A percentile compares a stretch with the other conserved stretches of the same genome.
Evolutionary conservation across 2,329 filamentous ascomycete species (phyloP).

Genomic region (Neonectria faginata): DNA sequence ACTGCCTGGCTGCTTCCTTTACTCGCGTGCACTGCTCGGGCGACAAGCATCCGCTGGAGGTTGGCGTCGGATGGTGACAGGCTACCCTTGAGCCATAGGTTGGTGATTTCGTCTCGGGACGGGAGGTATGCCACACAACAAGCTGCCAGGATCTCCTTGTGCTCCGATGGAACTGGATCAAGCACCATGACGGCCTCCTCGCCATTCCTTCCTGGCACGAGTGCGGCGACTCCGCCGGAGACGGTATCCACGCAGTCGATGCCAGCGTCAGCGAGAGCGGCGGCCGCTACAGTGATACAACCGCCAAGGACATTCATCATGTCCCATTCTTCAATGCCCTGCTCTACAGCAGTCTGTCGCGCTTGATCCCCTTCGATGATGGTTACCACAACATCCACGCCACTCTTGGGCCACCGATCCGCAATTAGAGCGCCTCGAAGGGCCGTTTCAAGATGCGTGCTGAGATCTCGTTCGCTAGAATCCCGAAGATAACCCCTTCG

Average conservation of each 20-base stretch:
- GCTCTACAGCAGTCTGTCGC: conserved; percentile 60
- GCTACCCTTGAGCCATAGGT: conserved; percentile 90
- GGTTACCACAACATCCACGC: conserved; percentile 93
- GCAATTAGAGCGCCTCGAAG: conserved; percentile 90
- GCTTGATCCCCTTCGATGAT: conserved; percentile 95
- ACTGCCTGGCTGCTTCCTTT: conserved; percentile 52
- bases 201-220: conserved; percentile 63
- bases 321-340: conserved; percentile 78
- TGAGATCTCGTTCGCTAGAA: conserved; percentile 86
- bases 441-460: conserved; percentile 90
- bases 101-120: conserved; percentile 88
- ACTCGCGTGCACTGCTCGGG: conserved; percentile 56
- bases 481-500: conserved; percentile 89
- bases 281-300: conserved; percentile 93
- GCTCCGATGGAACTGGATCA: conserved; percentile 86
- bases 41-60: conserved; percentile 52
- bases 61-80: conserved; percentile 55
- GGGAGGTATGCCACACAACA: conserved; percentile 93
- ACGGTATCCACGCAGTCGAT: conserved; percentile 96
- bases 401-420: conserved; percentile 98
- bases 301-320: conserved; percentile 92
- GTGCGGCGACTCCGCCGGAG: conserved; percentile 86
- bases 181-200: conserved; percentile 68
- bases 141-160: conserved; percentile 80
- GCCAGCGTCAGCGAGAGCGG: conserved; percentile 91